Percentiles rank a stretch among this genome's conserved stretches.
These are phyloP conservation scores for Myxozyma udenii DNA, from an alignment of 805 yeast genomes.

Conservation along the genomic window DNA sequence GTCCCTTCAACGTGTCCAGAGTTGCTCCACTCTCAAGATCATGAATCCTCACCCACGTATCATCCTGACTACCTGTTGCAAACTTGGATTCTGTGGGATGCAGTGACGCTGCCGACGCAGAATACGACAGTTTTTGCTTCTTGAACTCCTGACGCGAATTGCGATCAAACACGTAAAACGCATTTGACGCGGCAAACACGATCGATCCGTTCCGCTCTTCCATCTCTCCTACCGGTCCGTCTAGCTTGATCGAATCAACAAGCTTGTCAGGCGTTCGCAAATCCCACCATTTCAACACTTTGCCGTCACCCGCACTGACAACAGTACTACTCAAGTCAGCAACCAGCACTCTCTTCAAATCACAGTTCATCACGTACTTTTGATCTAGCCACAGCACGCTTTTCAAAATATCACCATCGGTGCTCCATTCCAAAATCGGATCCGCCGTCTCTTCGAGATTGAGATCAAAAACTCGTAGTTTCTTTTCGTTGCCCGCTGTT, in stretches of 20 bases:
- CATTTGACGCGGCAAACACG: slow-evolving; percentile 31
- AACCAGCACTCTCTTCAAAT: not conserved
- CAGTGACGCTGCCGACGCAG: slow-evolving; percentile 33
- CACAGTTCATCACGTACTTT: slow-evolving; percentile 1
- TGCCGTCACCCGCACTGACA: slow-evolving; percentile 31
- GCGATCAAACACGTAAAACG: slow-evolving; percentile 29
- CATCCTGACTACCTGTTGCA: slow-evolving; percentile 34
- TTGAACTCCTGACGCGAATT: slow-evolving; percentile 24
- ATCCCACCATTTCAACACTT: slow-evolving; percentile 36
- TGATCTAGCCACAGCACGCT: slow-evolving; percentile 32
- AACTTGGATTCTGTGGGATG: slow-evolving; percentile 28
- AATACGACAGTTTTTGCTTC: slow-evolving; percentile 31
- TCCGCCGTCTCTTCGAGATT: slow-evolving; percentile 2
- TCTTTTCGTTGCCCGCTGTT: slow-evolving; percentile 36
- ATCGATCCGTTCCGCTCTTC: slow-evolving; percentile 29
- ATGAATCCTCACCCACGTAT: slow-evolving; percentile 38
- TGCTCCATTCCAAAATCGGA: slow-evolving; percentile 29
- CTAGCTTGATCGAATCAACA: slow-evolving; percentile 10
- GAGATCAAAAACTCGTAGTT: slow-evolving; percentile 33
- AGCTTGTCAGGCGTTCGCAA: slow-evolving; percentile 18
- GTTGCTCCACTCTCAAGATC: slow-evolving; percentile 24
- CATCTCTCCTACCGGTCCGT: slow-evolving; percentile 31
- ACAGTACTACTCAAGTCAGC: slow-evolving; percentile 11
- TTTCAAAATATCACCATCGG: slow-evolving; percentile 27
- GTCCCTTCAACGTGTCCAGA: slow-evolving; percentile 30